A percentile compares a stretch with the other conserved stretches of the same genome.
These are phyloP conservation scores for Tetrahymena elliotti DNA, from an alignment of 73 alveolate species.

Conservation along the genomic window DNA sequence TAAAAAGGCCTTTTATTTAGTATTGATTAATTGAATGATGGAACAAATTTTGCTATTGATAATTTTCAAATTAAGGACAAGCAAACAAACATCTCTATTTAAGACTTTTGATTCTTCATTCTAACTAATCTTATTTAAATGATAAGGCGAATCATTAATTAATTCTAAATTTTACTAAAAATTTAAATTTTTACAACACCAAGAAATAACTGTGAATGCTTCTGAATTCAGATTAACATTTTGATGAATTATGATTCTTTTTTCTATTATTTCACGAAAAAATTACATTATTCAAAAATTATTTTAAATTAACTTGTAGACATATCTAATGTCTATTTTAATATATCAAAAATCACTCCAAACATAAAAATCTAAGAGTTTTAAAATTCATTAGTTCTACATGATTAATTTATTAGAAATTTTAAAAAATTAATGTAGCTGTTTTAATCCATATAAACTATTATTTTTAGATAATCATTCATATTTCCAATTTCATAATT, in stretches of 20 bases:
- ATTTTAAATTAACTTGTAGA: no score
- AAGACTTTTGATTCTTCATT: neutral
- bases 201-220: neutral
- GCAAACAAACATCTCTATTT: neutral
- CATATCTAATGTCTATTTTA: no score
- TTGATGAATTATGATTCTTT: neutral
- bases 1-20: neutral
- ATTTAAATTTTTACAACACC: neutral
- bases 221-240: neutral
- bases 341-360: no score
- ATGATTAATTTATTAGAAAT: no score
- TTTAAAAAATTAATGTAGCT: no score
- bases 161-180: neutral
- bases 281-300: no score
- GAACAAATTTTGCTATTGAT: neutral
- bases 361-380: no score
- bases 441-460: no score
- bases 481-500: no score
- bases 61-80: no score
- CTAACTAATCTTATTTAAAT: neutral
- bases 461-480: no score
- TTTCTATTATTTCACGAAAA: neutral
- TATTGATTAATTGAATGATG: neutral
- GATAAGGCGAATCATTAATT: neutral
- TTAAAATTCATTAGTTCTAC: no score